Conservation (phyloP, 306 rosid genomes). For the Vigna nakashimae region DNA sequence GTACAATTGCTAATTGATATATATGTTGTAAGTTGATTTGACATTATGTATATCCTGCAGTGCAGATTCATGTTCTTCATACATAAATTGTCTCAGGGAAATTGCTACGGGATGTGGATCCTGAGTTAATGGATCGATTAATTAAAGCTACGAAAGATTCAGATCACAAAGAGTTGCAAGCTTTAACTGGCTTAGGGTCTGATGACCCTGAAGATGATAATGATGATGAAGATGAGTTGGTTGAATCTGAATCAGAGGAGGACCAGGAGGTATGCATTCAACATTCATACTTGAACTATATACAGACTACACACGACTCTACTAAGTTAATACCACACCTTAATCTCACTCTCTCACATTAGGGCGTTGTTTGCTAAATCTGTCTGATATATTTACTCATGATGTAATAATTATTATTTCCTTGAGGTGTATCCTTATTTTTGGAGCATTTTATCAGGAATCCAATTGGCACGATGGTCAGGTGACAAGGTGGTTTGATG, state of each 20-base stretch:
- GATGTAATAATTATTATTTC: not conserved
- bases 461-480: slow-evolving; percentile 46
- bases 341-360: not conserved
- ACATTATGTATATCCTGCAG: slow-evolving; percentile 24
- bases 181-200: slow-evolving; percentile 54
- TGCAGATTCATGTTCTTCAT: slow-evolving; percentile 44
- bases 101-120: slow-evolving; percentile 73
- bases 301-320: not conserved
- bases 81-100: slow-evolving; percentile 59
- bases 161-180: slow-evolving; percentile 66
- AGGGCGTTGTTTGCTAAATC: slow-evolving; percentile 8
- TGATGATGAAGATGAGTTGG: slow-evolving; percentile 43
- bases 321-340: not conserved
- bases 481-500: slow-evolving; percentile 82
- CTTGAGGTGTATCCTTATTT: slow-evolving; percentile 29
- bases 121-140: slow-evolving; percentile 82
- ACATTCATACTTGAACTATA: slow-evolving; percentile 8
- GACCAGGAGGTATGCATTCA: slow-evolving; percentile 63
- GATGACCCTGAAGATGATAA: slow-evolving; percentile 53
- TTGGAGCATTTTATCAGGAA: slow-evolving; percentile 55
- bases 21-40: slow-evolving; percentile 32
- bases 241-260: slow-evolving; percentile 59
- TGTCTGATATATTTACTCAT: not conserved
- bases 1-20: not conserved
- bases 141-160: slow-evolving; percentile 78